These are phyloP conservation scores for Boletus coccyginus DNA, from an alignment of 768 basidiomycete species.

Conservation along the genomic window DNA sequence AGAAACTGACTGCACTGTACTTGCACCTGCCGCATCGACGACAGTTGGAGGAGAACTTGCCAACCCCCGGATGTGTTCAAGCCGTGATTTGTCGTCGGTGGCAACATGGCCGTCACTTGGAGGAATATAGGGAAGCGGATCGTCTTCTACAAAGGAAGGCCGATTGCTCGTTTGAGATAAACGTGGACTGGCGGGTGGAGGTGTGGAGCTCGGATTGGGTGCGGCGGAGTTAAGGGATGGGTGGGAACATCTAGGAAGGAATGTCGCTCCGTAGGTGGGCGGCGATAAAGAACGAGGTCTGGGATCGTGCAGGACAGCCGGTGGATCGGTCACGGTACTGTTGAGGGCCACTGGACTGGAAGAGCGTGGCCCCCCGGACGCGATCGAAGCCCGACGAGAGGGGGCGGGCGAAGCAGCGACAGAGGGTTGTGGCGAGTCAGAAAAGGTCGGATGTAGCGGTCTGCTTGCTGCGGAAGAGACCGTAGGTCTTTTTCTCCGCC, in stretches of 20 bases:
- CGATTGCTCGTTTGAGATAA: slow-evolving; percentile 3
- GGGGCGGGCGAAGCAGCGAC: slow-evolving; percentile 7
- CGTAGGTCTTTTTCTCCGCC: slow-evolving; percentile 38
- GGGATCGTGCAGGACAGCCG: slow-evolving; percentile 1
- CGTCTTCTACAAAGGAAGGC: slow-evolving; percentile 7
- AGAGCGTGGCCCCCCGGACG: slow-evolving; percentile 4
- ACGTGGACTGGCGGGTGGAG: slow-evolving; percentile 11
- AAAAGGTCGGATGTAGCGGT: slow-evolving; percentile 19
- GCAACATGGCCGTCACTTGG: slow-evolving; percentile 55
- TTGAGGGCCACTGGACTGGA: slow-evolving; percentile 1
- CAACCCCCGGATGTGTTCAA: slow-evolving; percentile 49
- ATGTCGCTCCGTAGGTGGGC: slow-evolving; percentile 45
- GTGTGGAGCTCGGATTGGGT: slow-evolving; percentile 4
- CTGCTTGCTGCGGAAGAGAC: slow-evolving; percentile 3
- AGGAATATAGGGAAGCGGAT: slow-evolving; percentile 29
- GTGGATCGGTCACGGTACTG: neutral
- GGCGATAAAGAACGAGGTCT: slow-evolving; percentile 30
- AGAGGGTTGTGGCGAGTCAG: slow-evolving; percentile 10
- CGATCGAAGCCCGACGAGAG: slow-evolving; percentile 31
- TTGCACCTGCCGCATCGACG: slow-evolving; percentile 14
- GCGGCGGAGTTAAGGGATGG: neutral
- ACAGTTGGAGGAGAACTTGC: slow-evolving; percentile 50
- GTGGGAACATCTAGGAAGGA: slow-evolving; percentile 13
- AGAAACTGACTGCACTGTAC: slow-evolving; percentile 33
- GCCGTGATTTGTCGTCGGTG: slow-evolving; percentile 60